Evolutionary conservation across 1,139 yeast genomes (phyloP).

Genomic region (Protomyces lactucae-debilis): DNA sequence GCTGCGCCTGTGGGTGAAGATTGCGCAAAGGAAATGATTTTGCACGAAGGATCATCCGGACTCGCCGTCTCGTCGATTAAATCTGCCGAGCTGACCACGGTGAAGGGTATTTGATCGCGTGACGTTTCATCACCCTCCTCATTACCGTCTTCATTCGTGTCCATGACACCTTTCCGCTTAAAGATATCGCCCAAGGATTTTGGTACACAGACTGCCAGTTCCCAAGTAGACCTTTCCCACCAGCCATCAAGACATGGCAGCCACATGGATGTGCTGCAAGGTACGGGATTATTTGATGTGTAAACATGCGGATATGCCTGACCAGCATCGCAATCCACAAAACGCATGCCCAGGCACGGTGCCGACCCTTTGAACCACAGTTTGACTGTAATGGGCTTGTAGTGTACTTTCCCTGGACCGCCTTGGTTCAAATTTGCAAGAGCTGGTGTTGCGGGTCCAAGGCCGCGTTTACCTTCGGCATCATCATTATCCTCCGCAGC

Average conservation of each 20-base stretch:
- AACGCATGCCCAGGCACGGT: conserved; percentile 71
- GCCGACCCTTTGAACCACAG: conserved; percentile 63
- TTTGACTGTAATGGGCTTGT: conserved; percentile 66
- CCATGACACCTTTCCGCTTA: not conserved
- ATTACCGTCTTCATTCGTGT: not conserved
- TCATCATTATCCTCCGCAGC: conserved; percentile 43
- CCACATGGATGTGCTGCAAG: conserved; percentile 88
- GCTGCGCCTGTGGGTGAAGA: conserved; percentile 88
- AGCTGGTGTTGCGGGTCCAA: conserved; percentile 33
- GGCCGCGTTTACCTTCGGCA: conserved; percentile 37
- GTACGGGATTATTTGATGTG: conserved; percentile 72
- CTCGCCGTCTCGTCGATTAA: conserved; percentile 43
- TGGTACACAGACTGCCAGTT: conserved; percentile 75
- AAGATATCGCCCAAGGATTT: conserved; percentile 65
- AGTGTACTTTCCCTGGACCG: conserved; percentile 35
- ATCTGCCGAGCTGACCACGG: conserved; percentile 72
- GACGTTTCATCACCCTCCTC: conserved; percentile 36
- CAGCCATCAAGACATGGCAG: conserved; percentile 89
- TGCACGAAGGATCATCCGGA: conserved; percentile 62
- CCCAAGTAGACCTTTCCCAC: conserved; percentile 92
- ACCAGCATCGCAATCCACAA: conserved; percentile 42
- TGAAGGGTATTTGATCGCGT: conserved; percentile 47
- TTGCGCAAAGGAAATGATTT: conserved; percentile 71
- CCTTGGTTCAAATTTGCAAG: conserved; percentile 13
- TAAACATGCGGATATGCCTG: conserved; percentile 72